phyloP scores from a whole-genome alignment of 768 basidiomycete species.

The Udeniomyces megalosporus region DNA sequence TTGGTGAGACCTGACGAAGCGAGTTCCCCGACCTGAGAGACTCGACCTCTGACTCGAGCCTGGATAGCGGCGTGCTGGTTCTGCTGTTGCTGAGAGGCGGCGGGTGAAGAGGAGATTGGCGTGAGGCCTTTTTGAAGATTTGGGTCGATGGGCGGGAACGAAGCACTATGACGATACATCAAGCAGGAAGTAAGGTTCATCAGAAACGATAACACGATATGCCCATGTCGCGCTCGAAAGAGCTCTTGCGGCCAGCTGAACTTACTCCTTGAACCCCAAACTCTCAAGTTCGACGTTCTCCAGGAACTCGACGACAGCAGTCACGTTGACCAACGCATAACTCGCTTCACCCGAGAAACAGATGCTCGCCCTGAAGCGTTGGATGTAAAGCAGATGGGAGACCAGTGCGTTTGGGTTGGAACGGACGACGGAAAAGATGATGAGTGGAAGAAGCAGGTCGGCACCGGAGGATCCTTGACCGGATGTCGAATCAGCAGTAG shows the following conservation, averaged over 20 bases:
- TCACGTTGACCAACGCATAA: slow-evolving; percentile 83
- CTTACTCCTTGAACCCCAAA: slow-evolving; percentile 34
- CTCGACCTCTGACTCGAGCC: slow-evolving; percentile 42
- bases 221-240: too few species aligned
- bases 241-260: too few species aligned
- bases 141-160: slow-evolving; percentile 65
- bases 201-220: not conserved
- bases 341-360: slow-evolving; percentile 59
- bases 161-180: slow-evolving; percentile 31
- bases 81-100: not conserved
- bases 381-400: slow-evolving; percentile 43
- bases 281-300: slow-evolving; percentile 79
- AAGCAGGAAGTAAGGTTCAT: not conserved
- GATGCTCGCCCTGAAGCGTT: slow-evolving; percentile 42
- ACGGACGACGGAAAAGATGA: slow-evolving; percentile 88
- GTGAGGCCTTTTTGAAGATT: slow-evolving; percentile 39
- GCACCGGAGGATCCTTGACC: slow-evolving; percentile 33
- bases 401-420: slow-evolving; percentile 69
- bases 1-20: slow-evolving; percentile 60
- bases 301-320: slow-evolving; percentile 89
- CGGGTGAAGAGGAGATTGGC: slow-evolving; percentile 32
- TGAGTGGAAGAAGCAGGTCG: slow-evolving; percentile 77
- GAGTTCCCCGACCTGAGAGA: slow-evolving; percentile 53
- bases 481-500: not conserved
- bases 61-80: not conserved